phyloP scores from a whole-genome alignment of 2,329 filamentous ascomycete genomes.

The Pseudogymnoascus sp. region DNA sequence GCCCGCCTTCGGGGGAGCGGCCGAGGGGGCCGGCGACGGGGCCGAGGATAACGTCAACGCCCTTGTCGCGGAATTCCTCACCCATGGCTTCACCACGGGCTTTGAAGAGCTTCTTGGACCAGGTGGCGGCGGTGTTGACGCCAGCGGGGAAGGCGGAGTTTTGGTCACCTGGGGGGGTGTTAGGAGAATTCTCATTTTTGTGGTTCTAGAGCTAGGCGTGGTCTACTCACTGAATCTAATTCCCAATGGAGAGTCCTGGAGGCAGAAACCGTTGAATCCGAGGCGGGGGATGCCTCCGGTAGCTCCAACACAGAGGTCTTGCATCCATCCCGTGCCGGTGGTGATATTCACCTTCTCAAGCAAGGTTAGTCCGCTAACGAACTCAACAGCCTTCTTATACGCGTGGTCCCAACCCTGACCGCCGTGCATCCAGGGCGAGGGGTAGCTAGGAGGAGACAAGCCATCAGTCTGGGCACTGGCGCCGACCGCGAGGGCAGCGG shows the following conservation, averaged over 20 bases:
- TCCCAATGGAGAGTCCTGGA: slow-evolving; percentile 31
- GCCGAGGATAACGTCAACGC: slow-evolving; percentile 66
- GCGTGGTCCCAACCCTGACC: slow-evolving; percentile 56
- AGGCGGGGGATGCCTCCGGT: slow-evolving; percentile 29
- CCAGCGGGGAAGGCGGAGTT: slow-evolving; percentile 72
- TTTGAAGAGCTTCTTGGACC: slow-evolving; percentile 65
- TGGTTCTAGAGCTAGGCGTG: slow-evolving; percentile 47
- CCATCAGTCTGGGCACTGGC: slow-evolving; percentile 13
- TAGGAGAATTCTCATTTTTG: slow-evolving; percentile 52
- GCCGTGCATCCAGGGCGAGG: slow-evolving; percentile 31
- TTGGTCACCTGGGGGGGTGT: slow-evolving; percentile 57
- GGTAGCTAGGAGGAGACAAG: slow-evolving; percentile 29
- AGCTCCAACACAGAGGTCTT: slow-evolving; percentile 29
- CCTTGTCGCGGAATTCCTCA: slow-evolving; percentile 66
- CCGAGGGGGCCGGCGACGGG: slow-evolving; percentile 66
- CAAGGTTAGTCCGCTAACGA: slow-evolving; percentile 70
- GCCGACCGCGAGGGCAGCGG: background rate
- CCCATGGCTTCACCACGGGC: slow-evolving; percentile 62
- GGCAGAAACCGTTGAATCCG: slow-evolving; percentile 29
- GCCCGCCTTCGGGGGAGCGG: slow-evolving; percentile 60
- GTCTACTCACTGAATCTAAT: slow-evolving; percentile 59
- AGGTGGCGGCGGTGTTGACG: slow-evolving; percentile 69
- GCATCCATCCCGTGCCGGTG: slow-evolving; percentile 56
- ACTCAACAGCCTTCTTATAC: slow-evolving; percentile 60
- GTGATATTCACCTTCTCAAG: slow-evolving; percentile 90